Evolutionary conservation across 2,329 filamentous ascomycete genomes (phyloP).

Genomic region (Ophiobolus disseminans): DNA sequence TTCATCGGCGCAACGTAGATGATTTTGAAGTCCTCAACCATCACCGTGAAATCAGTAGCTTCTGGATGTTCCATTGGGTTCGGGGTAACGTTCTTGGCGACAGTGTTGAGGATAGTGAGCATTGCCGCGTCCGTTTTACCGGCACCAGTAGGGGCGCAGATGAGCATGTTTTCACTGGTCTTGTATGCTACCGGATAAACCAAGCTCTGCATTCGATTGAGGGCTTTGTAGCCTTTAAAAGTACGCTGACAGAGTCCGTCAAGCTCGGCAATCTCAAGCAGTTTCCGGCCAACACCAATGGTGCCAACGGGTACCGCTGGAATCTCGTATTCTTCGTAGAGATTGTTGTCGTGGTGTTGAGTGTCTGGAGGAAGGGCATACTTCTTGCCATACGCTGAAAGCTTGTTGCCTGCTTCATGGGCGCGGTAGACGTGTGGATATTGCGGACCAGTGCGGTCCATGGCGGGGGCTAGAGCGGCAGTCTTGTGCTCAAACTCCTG

Average conservation of each 20-base stretch:
- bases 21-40: constrained; percentile 91
- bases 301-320: constrained; percentile 82
- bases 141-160: constrained; percentile 95
- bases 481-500: constrained; percentile 86
- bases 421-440: constrained; percentile 95
- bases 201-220: constrained; percentile 98
- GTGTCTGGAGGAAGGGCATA: constrained; percentile 83
- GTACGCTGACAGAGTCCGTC: constrained; percentile 90
- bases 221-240: constrained; percentile 88
- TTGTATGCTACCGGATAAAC: constrained; percentile 95
- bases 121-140: constrained; percentile 99
- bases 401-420: constrained; percentile 82
- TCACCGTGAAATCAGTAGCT: constrained; percentile 81
- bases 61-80: constrained; percentile 77
- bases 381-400: constrained; percentile 79
- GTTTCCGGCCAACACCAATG: constrained; percentile 73
- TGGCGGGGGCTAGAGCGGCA: constrained; percentile 71
- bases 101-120: constrained; percentile 90
- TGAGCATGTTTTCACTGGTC: constrained; percentile 97
- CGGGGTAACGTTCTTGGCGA: constrained; percentile 83
- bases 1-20: constrained; percentile 99
- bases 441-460: constrained; percentile 71
- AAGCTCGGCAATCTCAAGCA: constrained; percentile 80
- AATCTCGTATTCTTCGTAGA: constrained; percentile 88
- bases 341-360: constrained; percentile 72